phyloP scores from a whole-genome alignment of 106 monocot genomes.

The Phalaenopsis equestris region DNA sequence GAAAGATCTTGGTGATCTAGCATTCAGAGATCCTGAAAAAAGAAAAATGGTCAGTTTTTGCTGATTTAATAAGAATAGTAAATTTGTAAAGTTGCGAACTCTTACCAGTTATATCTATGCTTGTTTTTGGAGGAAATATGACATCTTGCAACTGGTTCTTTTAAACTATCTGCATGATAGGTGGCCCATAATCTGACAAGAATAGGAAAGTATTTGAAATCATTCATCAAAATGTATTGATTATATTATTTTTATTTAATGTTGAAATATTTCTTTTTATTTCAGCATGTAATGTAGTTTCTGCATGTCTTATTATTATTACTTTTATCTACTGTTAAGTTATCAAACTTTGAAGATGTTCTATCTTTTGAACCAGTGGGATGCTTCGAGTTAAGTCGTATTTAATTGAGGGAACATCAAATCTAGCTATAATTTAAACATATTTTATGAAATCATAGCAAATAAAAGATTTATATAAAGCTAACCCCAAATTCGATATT shows the following conservation, averaged over 20 bases:
- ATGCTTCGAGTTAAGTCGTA: not conserved
- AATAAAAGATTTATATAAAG: not conserved
- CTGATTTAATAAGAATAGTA: not conserved
- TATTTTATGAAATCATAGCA: not conserved
- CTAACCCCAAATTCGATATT: no score
- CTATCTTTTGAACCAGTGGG: not conserved
- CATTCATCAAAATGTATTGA: not conserved
- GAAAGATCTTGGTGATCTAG: constrained; percentile 70
- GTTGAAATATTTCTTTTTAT: not conserved
- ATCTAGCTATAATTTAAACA: not conserved
- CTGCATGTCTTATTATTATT: not conserved
- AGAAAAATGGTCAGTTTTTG: constrained; percentile 62
- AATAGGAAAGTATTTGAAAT: not conserved
- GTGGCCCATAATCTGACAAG: not conserved
- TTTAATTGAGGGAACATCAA: not conserved
- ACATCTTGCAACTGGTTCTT: not conserved
- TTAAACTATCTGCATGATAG: not conserved
- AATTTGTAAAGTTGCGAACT: not conserved
- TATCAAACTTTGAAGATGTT: not conserved
- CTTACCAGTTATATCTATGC: not conserved
- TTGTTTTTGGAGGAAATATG: not conserved
- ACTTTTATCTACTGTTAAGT: not conserved
- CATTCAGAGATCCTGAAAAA: constrained; percentile 82
- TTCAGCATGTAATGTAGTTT: not conserved
- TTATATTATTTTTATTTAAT: not conserved